Evolutionary conservation across 2,329 filamentous ascomycete species (phyloP).

Genomic region (Botrytis tulipae): DNA sequence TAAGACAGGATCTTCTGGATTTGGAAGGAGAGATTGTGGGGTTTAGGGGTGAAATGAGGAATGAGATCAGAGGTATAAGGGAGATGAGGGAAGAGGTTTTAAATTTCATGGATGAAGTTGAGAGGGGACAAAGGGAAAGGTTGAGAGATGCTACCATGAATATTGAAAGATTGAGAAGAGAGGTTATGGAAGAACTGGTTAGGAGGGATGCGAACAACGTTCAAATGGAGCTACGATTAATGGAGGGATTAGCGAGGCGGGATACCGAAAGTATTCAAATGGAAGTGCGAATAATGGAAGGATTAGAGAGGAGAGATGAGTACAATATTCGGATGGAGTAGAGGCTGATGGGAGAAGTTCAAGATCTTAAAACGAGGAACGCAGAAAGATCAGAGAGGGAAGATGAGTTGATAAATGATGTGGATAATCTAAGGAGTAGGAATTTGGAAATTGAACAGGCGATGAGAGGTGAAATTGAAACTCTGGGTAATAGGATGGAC

Average conservation of each 20-base stretch:
- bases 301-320: not conserved
- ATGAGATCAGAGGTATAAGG: not conserved
- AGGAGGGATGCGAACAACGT: not conserved
- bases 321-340: not conserved
- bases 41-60: not conserved
- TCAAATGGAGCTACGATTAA: not conserved
- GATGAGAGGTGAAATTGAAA: not conserved
- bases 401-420: not conserved
- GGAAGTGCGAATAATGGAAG: not conserved
- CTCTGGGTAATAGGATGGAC: not conserved
- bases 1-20: not conserved
- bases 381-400: not conserved
- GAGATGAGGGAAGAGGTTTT: not conserved
- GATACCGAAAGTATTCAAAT: not conserved
- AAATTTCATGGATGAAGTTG: not conserved
- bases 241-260: not conserved
- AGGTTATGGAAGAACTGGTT: not conserved
- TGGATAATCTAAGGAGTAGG: not conserved
- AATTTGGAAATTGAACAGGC: not conserved
- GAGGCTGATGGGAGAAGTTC: not conserved
- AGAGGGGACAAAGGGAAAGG: not conserved
- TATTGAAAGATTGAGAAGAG: not conserved
- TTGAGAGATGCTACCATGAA: not conserved
- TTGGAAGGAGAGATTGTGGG: not conserved
- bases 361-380: not conserved